Conservation (phyloP, 2,329 filamentous ascomycete species). For the Botrytis elliptica region DNA sequence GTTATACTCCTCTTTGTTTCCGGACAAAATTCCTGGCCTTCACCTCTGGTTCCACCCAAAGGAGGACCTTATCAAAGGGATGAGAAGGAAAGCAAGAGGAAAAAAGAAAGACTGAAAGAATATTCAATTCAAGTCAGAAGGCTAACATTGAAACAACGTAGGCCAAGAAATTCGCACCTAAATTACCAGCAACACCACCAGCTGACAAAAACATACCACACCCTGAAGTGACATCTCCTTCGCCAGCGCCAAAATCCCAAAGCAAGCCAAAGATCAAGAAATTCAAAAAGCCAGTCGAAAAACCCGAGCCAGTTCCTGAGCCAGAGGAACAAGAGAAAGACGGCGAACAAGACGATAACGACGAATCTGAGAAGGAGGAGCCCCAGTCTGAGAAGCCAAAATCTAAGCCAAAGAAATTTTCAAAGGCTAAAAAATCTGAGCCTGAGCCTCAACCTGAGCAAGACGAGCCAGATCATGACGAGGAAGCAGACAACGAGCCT, state of each 20-base stretch:
- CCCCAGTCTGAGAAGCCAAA: slow-evolving; percentile 44
- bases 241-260: slow-evolving; percentile 7
- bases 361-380: slow-evolving; percentile 53
- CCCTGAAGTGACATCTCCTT: slow-evolving; percentile 20
- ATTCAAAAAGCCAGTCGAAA: slow-evolving; percentile 47
- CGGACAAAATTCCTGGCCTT: background rate
- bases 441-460: background rate
- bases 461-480: slow-evolving; percentile 5
- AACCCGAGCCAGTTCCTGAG: slow-evolving; percentile 39
- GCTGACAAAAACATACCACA: slow-evolving; percentile 16
- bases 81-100: slow-evolving; percentile 3
- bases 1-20: slow-evolving; percentile 17
- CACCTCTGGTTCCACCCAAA: background rate
- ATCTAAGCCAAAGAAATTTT: background rate
- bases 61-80: background rate
- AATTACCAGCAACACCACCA: slow-evolving; percentile 21
- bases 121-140: slow-evolving; percentile 19
- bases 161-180: slow-evolving; percentile 23
- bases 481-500: slow-evolving; percentile 12
- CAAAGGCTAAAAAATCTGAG: slow-evolving; percentile 1
- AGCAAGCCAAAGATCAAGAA: slow-evolving; percentile 9
- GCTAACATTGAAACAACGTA: slow-evolving; percentile 23
- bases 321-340: slow-evolving; percentile 43
- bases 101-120: slow-evolving; percentile 15
- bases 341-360: slow-evolving; percentile 42